Evolutionary conservation across 352 stramenopile genomes (phyloP).

Genomic region (Globisporangium sylvaticum): DNA sequence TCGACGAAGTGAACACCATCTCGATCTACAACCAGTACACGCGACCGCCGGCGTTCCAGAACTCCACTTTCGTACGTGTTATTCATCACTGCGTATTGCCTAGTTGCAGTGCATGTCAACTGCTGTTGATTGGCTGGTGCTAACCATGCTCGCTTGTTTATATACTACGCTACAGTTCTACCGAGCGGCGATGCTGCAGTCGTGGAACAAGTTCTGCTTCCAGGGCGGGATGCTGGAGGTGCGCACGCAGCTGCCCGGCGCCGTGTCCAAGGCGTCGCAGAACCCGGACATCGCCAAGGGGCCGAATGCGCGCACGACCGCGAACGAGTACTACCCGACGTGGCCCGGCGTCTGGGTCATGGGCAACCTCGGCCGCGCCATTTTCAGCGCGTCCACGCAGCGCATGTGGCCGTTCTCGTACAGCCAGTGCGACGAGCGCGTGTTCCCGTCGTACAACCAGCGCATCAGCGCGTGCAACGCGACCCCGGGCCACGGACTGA

Average conservation of each 20-base stretch:
- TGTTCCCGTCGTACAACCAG: conserved; percentile 71
- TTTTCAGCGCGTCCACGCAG: conserved; percentile 91
- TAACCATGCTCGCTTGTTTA: neutral
- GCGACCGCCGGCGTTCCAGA: conserved; percentile 46
- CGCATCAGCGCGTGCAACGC: conserved; percentile 88
- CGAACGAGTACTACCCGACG: conserved; percentile 53
- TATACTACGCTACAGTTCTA: conserved; percentile 10
- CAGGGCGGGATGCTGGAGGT: conserved; percentile 93
- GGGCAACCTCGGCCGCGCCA: conserved; percentile 93
- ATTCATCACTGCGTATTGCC: too few relatives aligned
- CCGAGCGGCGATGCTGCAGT: conserved; percentile 84
- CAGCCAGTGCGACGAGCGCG: conserved; percentile 86
- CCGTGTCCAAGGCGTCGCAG: conserved; percentile 55
- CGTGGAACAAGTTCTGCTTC: conserved; percentile 96
- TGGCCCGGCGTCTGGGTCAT: conserved; percentile 96
- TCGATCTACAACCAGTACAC: conserved; percentile 71
- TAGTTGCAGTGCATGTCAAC: too few relatives aligned
- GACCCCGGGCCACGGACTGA: conserved; percentile 89
- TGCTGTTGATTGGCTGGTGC: neutral
- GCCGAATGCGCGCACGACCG: conserved; percentile 39
- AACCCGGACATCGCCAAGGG: conserved; percentile 76
- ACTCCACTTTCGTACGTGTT: conserved; percentile 44
- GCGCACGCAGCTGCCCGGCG: conserved; percentile 85
- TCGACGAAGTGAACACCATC: conserved; percentile 50
- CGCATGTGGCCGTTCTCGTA: conserved; percentile 96